Evolutionary conservation across 2,329 filamentous ascomycete genomes (phyloP), one percentile per base, ranked within the genome.

Genomic region (Microsporum ferrugineum): DNA sequence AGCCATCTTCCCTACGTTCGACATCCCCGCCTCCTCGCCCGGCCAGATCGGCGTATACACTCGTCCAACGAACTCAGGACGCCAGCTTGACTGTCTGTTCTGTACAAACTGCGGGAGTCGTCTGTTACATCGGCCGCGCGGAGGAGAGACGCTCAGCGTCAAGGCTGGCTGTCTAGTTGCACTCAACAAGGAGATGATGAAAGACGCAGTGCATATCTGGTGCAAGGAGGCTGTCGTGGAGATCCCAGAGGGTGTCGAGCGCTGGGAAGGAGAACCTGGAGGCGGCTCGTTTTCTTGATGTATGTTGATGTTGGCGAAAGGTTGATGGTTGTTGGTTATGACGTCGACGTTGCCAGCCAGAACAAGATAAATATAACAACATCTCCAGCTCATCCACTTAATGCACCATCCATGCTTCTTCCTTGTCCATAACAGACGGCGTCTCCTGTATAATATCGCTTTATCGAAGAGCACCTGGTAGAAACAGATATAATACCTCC

Each of bases 1-100:
- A 39, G 86, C 86, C 66, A 87, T 88, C 63, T 89, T 88, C 66
- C 86, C 85, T 0, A 77, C 77, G n/a, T 88, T 88, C 63, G 70
- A 76, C 7, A 73, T 88, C 33, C 82, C 84, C 0, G 71, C 56
- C 12, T 64, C 56, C 4, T 6, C 51, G 38, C 58, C 64, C 23
- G 51, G 47, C 27, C 36, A 43, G 43, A 66, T 74, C 5, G 65
- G 68, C 14, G 64, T 60, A 10, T 69, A 68, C 64, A 86, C 82
- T 43, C 80, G 85, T 58, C 76, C 78, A 17, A 86, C 83, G 1
- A 71, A 78, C 5, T 80, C 79, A 1, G 85, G 84, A 0, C 76
- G 82, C 31, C 78, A 74, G 0, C 72, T 87, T 51, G 80, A 84
- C 65, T 87, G 84, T 68, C 85, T 86, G 69, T 88, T 88, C 68